These are phyloP conservation scores for Carex cristatella DNA, from an alignment of 176 grass and related monocot genomes.

Conservation along the genomic window DNA sequence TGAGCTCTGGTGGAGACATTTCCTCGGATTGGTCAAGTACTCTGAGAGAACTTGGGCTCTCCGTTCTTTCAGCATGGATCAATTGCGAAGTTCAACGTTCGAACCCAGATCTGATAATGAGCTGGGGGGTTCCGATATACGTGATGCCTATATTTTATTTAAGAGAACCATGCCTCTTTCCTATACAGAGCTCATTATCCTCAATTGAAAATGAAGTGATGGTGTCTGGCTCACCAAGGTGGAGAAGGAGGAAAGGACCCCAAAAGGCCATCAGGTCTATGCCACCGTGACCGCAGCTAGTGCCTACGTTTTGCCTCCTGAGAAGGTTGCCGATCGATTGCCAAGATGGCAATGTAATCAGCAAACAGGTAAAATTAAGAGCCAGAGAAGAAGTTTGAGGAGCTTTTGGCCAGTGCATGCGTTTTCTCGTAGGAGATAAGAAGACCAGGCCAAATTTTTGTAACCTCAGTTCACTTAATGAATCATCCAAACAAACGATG, in stretches of 20 bases:
- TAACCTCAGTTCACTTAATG: too few relatives aligned
- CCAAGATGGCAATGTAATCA: slow-evolving; percentile 27
- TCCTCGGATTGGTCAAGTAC: too few relatives aligned
- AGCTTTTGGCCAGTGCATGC: background rate
- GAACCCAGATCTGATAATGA: too few relatives aligned
- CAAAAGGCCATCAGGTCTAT: slow-evolving; percentile 25
- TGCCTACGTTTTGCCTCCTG: background rate
- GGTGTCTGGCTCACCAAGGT: slow-evolving; percentile 41
- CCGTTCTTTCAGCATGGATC: too few relatives aligned
- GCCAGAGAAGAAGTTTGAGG: slow-evolving; percentile 11
- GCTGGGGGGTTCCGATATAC: too few relatives aligned
- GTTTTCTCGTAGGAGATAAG: slow-evolving; percentile 14
- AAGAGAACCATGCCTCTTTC: too few relatives aligned
- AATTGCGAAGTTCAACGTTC: too few relatives aligned
- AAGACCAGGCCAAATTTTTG: slow-evolving; percentile 17
- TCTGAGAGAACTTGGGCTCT: too few relatives aligned
- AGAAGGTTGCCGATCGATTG: slow-evolving; percentile 28
- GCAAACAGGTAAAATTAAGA: slow-evolving; percentile 17
- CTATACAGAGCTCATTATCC: slow-evolving; percentile 25
- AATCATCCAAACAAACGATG: too few relatives aligned
- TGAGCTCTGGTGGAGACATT: background rate
- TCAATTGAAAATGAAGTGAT: slow-evolving; percentile 38
- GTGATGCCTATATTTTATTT: too few relatives aligned
- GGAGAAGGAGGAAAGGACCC: slow-evolving; percentile 45
- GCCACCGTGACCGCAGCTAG: background rate